A percentile compares a stretch with the other conserved stretches of the same genome.
These are phyloP conservation scores for Crepidotus sp. DNA, from an alignment of 1,284 basidiomycete species.

Conservation along the genomic window DNA sequence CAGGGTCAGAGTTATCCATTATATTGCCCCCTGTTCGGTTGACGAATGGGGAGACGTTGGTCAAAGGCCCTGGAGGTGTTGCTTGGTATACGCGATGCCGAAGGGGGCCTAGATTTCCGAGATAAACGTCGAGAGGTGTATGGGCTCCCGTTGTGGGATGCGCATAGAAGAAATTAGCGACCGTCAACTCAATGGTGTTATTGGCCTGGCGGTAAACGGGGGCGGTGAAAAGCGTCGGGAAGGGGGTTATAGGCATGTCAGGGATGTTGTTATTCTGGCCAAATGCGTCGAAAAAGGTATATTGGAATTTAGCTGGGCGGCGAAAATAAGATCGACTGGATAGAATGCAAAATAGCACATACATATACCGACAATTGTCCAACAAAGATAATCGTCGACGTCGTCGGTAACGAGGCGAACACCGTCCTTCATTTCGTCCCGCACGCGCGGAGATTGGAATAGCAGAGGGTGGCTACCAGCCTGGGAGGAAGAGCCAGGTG, in stretches of 20 bases:
- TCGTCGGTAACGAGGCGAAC: slow-evolving; percentile 66
- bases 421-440: slow-evolving; percentile 69
- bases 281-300: slow-evolving; percentile 89
- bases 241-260: slow-evolving; percentile 76
- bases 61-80: slow-evolving; percentile 54
- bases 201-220: slow-evolving; percentile 66
- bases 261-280: slow-evolving; percentile 69
- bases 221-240: slow-evolving; percentile 77
- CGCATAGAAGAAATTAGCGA: slow-evolving; percentile 77
- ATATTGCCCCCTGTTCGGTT: slow-evolving; percentile 22
- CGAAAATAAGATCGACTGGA: slow-evolving; percentile 19
- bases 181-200: slow-evolving; percentile 73
- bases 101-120: slow-evolving; percentile 83
- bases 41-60: slow-evolving; percentile 49
- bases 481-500: slow-evolving; percentile 62
- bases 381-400: slow-evolving; percentile 90
- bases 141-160: slow-evolving; percentile 55
- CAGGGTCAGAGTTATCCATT: slow-evolving; percentile 21
- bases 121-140: slow-evolving; percentile 77
- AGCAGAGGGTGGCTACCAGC: slow-evolving; percentile 72
- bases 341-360: slow-evolving; percentile 33
- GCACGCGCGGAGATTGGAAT: slow-evolving; percentile 66
- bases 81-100: slow-evolving; percentile 63
- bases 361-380: slow-evolving; percentile 96
- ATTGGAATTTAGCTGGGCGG: slow-evolving; percentile 74